Evolutionary conservation across 768 basidiomycete species (phyloP), one percentile per base, ranked within the genome.

Genomic region (Panaeolus cyanescens): DNA sequence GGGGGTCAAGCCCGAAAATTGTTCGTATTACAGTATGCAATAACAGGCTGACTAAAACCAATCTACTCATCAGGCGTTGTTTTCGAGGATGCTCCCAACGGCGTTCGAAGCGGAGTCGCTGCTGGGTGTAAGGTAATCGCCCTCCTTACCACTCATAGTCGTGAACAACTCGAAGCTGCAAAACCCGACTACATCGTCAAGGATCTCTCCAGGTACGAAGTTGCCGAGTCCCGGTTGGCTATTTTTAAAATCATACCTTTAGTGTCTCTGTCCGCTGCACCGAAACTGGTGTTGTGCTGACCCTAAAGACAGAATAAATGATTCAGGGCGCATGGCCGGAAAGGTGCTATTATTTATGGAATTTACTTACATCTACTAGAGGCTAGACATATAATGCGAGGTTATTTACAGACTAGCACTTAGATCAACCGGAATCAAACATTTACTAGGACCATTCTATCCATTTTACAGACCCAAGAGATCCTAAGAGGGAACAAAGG

Each of bases 41-140:
- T 56, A 66, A 39, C 15, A n/a, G 45, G 30, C 42, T 33, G 39
- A 13, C 39, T 60, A 20, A 56, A 50, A 33, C 25, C 34, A 12
- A 50, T 28, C 13, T 25, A 57, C 50, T 55, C 56, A 36, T 4
- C 56, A 89, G 91, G 90, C 66, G 79, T 96, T 53, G 96, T 97
- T 15, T 84, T 98, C 32, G 95, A 96, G 71, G 96, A 98, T 75
- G 93, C 96, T 2, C 95, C 95, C 1, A 86, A 86, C 15, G 96
- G 95, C 19, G 80, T 98, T 67, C 79, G 78, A 37, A 91, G 93
- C 61, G 95, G 95, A 10, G 78, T 84, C 45, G 84, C 88, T 0
- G 92, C 94, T 5, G 95, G 96, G 13, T 89, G 91, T 72, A 91
- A 83, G 70, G 94, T 93, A 0, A 79, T 98, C 54, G 96, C 86